phyloP scores from a whole-genome alignment of 441 rosid genomes.

The Viola pubescens region DNA sequence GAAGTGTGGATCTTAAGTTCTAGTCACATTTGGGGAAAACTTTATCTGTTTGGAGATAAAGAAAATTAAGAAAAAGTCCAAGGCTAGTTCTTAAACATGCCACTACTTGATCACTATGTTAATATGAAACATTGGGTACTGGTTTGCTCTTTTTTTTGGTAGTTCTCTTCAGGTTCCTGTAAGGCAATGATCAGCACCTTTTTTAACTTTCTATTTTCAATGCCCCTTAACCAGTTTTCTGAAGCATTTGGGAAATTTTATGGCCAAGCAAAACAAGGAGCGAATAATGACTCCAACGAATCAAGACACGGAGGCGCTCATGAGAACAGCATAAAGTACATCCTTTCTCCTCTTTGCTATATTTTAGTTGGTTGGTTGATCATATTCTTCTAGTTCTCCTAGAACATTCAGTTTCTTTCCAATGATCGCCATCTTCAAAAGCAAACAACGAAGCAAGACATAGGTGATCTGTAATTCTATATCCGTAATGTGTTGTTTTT shows the following conservation, averaged over 20 bases:
- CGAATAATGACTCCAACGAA: slow-evolving; percentile 48
- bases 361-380: neutral
- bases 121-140: neutral
- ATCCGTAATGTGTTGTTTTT: slow-evolving; percentile 2
- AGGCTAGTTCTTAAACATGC: neutral
- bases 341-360: neutral
- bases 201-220: slow-evolving; percentile 13
- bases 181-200: neutral
- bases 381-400: neutral
- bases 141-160: neutral
- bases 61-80: neutral
- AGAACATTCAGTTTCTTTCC: neutral
- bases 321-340: slow-evolving; percentile 83
- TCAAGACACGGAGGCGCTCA: slow-evolving; percentile 61
- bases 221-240: slow-evolving; percentile 45
- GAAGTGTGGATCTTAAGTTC: neutral
- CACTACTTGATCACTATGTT: neutral
- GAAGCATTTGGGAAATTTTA: slow-evolving; percentile 94
- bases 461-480: slow-evolving; percentile 9
- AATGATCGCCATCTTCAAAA: neutral
- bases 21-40: neutral
- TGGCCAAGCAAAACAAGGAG: slow-evolving; percentile 69
- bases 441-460: neutral
- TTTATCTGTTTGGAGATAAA: neutral
- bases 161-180: neutral